Evolutionary conservation across 495 filamentous ascomycete species (phyloP), one percentile per base, ranked within the genome.

Genomic region (Penicillium malachiteum): DNA sequence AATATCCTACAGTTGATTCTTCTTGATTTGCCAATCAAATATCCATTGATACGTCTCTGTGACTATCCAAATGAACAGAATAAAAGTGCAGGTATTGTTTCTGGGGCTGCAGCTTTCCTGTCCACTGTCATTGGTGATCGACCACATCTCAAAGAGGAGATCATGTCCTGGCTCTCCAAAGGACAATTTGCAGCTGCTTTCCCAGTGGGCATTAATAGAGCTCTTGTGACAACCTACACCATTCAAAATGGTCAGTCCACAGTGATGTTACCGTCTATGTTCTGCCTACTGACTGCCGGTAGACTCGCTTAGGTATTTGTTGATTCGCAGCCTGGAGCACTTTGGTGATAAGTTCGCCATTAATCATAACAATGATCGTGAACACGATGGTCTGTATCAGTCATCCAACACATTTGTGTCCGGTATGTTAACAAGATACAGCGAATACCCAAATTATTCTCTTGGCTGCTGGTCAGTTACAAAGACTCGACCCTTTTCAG

Each of bases 261-360:
- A 5, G 0, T 38, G 35, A n/a, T 41, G 1, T 32, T 3, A 46
- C 12, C 6, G 4, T 13, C 17, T 37, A 1, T 10, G 3, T 38
- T 21, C 31, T 12, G 57, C 38, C 7, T 18, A 7, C 38, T 34
- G 52, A 34, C 62, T 72, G 65, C 48, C 16, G 47, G 16, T 40
- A 82, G 77, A 81, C 4, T 67, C 75, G 8, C 67, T 91, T 14
- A 73, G 79, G 30, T 69, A 62, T 4, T 64, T 95, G 10, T 63
- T 95, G 14, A 82, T 89, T 55, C 88, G 84, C 63, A 78, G 77
- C 48, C 73, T 96, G 26, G 72, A 73, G 45, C 80, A 88, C 35
- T 96, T 96, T 65, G 89, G 87, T 10, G 92, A 97, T 59, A 84
- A 89, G 49, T 75, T 97, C 35, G 92, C 87, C 63, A 91, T 97